Evolutionary conservation across 164 flowering plant species (phyloP).

Genomic region (Piper longum): DNA sequence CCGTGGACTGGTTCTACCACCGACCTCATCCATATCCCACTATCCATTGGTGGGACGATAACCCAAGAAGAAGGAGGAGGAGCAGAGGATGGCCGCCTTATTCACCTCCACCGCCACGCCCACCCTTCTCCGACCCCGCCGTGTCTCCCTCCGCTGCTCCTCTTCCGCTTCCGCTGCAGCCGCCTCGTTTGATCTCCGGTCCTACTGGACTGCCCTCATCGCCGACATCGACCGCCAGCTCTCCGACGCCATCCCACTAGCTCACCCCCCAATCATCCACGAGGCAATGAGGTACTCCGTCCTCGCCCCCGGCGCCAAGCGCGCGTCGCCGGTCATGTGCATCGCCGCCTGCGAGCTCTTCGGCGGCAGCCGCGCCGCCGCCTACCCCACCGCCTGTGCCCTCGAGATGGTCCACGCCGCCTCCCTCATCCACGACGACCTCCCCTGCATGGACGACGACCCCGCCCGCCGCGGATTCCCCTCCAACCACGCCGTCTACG

Average conservation of each 20-base stretch:
- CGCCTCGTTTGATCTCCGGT: slow-evolving; percentile 8
- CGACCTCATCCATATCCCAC: too few species aligned
- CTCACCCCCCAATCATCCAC: slow-evolving; percentile 7
- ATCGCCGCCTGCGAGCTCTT: slow-evolving; percentile 33
- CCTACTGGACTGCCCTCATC: slow-evolving; percentile 11
- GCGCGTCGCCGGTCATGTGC: slow-evolving; percentile 13
- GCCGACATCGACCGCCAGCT: slow-evolving; percentile 7
- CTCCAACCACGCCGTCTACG: slow-evolving; percentile 69
- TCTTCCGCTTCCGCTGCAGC: background rate
- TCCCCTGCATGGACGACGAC: slow-evolving; percentile 95
- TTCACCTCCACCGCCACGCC: background rate
- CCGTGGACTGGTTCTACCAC: too few species aligned
- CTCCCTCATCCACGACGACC: slow-evolving; percentile 81
- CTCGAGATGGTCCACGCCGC: slow-evolving; percentile 94
- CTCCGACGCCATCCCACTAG: slow-evolving; percentile 9
- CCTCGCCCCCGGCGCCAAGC: slow-evolving; percentile 10
- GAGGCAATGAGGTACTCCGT: slow-evolving; percentile 16
- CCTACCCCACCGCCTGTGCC: slow-evolving; percentile 94
- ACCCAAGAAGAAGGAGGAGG: too few species aligned
- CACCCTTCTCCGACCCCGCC: background rate
- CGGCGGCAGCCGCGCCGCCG: slow-evolving; percentile 65
- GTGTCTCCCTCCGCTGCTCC: background rate
- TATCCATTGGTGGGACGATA: too few species aligned
- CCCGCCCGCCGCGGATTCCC: slow-evolving; percentile 67
- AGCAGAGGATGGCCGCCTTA: background rate